Base-by-base conservation (phyloP, 2,329 filamentous ascomycete species). In the Rutstroemia sp. region DNA sequence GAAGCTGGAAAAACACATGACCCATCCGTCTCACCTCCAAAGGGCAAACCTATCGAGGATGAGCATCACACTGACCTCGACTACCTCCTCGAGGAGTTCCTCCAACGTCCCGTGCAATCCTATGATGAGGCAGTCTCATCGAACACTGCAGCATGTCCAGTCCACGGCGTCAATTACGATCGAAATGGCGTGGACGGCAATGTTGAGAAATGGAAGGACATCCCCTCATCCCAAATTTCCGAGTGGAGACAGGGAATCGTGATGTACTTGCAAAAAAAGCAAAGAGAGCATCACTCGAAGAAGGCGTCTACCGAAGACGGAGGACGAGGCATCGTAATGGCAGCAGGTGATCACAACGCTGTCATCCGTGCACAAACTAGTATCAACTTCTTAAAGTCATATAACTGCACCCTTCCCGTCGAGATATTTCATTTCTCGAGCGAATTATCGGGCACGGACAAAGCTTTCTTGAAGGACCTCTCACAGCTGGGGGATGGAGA, bases 251-350 rank as follows among this genome's bases (percentile, higher is more conserved):
- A 60, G 30, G 49, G 44, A 18, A 63, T 63, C 14, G 58, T 51
- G 4, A 42, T 12, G 16, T 30, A 63, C 27, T 21, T 63, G 23
- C 49, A 41, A n/a, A n/a, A 37, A 18, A 56, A 47, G 18, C 41
- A 56, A 21, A 39, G 23, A 38, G 49, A 50, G 19, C n/a, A 25
- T 10, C 23, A 47, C 37, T 57, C n/a, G 2, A 41, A 45, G 19
- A 45, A 19, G n/a, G 14, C 4, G 34, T 19, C 19, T 9, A 47
- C 49, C 19, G 41, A 38, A 14, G 54, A 56, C 37, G 25, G 19
- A 4, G 57, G 57, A 46, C 54, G 60, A 58, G 61, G 61, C 21
- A 62, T 63, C 25, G 61, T 63, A 6, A 63, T 63, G 61, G 61
- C 61, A 39, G 61, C 61, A 18, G 61, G 61, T 38, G 60, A 63